A percentile compares a stretch with the other conserved stretches of the same genome.
phyloP scores from a whole-genome alignment of 345 rosid genomes.

The Eucalyptus pauciflora region DNA sequence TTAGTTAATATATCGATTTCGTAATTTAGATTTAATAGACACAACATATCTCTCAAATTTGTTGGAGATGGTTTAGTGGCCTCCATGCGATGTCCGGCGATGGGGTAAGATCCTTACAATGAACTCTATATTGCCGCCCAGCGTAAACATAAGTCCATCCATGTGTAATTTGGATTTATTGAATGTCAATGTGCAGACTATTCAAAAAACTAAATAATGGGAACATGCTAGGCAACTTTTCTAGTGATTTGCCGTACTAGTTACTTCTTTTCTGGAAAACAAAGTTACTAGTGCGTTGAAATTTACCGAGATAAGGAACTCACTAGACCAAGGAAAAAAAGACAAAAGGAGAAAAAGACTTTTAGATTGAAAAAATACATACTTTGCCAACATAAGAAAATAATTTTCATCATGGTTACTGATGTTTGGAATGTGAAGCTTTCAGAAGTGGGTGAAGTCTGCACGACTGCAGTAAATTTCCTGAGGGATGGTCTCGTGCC shows the following conservation, averaged over 20 bases:
- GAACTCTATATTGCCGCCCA: background rate
- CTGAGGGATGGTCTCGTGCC: background rate
- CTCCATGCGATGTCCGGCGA: rapidly evolving
- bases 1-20: background rate
- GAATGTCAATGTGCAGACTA: background rate
- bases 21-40: background rate
- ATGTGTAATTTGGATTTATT: background rate
- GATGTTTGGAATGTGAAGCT: background rate
- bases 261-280: background rate
- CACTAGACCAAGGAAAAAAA: background rate
- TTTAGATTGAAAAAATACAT: background rate
- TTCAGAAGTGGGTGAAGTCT: background rate
- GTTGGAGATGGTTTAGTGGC: background rate
- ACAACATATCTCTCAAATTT: background rate
- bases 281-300: background rate
- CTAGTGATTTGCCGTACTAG: background rate
- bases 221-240: background rate
- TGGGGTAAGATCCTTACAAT: background rate
- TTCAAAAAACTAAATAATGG: background rate
- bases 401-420: background rate
- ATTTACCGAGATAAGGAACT: background rate
- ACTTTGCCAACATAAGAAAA: background rate
- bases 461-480: background rate
- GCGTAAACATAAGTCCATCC: background rate
- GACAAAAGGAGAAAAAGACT: background rate